Evolutionary conservation across 805 yeast genomes (phyloP).

Genomic region (Sugiyamaella boreocaroliniensis): DNA sequence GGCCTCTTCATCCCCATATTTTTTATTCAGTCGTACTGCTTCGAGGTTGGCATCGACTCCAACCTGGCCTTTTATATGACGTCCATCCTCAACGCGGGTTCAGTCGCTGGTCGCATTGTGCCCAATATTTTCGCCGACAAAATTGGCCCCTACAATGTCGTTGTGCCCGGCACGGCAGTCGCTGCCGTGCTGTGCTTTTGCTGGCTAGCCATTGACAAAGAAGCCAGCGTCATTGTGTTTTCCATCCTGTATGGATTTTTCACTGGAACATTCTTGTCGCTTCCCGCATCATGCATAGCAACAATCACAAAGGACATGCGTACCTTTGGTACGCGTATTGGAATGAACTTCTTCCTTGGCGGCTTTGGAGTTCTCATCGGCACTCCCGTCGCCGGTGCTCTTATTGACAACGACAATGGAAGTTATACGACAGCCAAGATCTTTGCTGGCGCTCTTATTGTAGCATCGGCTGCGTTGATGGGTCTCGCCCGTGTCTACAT

Average conservation of each 20-base stretch:
- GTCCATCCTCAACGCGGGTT: slow-evolving; percentile 30
- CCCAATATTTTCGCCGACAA: slow-evolving; percentile 44
- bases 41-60: slow-evolving; percentile 18
- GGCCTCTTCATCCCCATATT: slow-evolving; percentile 31
- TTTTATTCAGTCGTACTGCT: slow-evolving; percentile 29
- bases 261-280: slow-evolving; percentile 29
- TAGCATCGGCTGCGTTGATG: slow-evolving; percentile 3
- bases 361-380: slow-evolving; percentile 40
- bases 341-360: slow-evolving; percentile 51
- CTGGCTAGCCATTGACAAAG: slow-evolving; percentile 20
- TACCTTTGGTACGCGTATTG: slow-evolving; percentile 45
- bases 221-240: slow-evolving; percentile 26
- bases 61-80: slow-evolving; percentile 25
- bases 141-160: slow-evolving; percentile 40
- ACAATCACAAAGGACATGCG: slow-evolving; percentile 35
- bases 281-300: slow-evolving; percentile 29
- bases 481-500: slow-evolving; percentile 1
- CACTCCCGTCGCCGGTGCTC: slow-evolving; percentile 28
- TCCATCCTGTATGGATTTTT: slow-evolving; percentile 29
- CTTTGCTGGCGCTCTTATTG: slow-evolving; percentile 13
- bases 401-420: slow-evolving; percentile 16
- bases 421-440: slow-evolving; percentile 16
- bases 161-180: slow-evolving; percentile 24
- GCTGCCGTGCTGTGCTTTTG: slow-evolving; percentile 13
- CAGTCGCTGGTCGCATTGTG: slow-evolving; percentile 43